Evolutionary conservation across 1,284 basidiomycete genomes (phyloP).

Genomic region (Ustilago shanxiensis): DNA sequence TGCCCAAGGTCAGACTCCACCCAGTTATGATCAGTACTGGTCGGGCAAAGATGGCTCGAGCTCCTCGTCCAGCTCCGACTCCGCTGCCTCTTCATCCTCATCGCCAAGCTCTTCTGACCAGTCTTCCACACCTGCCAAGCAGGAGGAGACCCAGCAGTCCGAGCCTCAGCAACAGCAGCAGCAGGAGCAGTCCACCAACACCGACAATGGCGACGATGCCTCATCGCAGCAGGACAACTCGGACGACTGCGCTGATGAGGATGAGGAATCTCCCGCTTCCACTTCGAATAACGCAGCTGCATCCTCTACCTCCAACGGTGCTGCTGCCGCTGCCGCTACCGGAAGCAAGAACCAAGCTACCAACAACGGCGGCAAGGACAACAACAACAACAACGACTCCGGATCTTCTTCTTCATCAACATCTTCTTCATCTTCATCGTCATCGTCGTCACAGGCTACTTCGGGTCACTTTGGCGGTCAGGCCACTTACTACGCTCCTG

Average conservation of each 20-base stretch:
- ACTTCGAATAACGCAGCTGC: background rate
- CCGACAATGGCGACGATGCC: conserved; percentile 1
- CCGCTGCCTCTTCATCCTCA: conserved; percentile 65
- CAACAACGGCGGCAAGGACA: conserved; percentile 5
- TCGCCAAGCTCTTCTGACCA: conserved; percentile 59
- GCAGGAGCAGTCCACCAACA: conserved; percentile 9
- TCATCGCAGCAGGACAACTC: conserved; percentile 26
- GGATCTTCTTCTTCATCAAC: conserved; percentile 66
- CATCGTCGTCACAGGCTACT: conserved; percentile 67
- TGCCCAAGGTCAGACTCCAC: conserved; percentile 51
- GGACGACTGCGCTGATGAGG: conserved; percentile 27
- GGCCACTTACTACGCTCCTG: conserved; percentile 62
- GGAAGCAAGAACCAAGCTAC: conserved; percentile 39
- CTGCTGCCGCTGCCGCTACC: conserved; percentile 29
- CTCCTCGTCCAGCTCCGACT: conserved; percentile 65
- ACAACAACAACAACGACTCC: conserved; percentile 9
- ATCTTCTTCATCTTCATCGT: conserved; percentile 68
- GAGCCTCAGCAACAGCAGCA: conserved; percentile 8
- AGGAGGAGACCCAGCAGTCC: conserved; percentile 11
- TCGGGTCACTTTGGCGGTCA: conserved; percentile 65
- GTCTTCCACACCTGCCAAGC: conserved; percentile 5
- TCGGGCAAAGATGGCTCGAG: conserved; percentile 25
- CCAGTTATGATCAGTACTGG: conserved; percentile 50
- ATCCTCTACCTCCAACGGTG: conserved; percentile 14
- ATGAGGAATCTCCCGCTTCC: conserved; percentile 8